A percentile compares a stretch with the other conserved stretches of the same genome.
Conservation (phyloP, 805 yeast genomes). For the Candida tibetensis region DNA sequence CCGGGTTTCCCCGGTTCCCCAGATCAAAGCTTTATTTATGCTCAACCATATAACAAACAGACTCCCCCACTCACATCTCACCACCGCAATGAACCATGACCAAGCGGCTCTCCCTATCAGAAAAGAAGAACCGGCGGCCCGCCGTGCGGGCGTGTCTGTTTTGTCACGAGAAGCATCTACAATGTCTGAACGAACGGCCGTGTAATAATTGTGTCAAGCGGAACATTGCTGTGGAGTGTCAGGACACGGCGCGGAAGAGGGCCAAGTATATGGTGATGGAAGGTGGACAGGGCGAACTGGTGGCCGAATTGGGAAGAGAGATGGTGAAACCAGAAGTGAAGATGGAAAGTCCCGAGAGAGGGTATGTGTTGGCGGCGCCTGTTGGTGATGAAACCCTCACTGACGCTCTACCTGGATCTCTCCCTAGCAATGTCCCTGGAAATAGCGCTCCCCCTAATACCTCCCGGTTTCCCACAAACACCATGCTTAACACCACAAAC, state of each 20-base stretch:
- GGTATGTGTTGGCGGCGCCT: background rate
- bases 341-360: background rate
- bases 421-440: background rate
- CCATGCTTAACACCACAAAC: conserved; percentile 20
- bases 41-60: conserved; percentile 1
- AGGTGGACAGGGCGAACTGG: background rate
- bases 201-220: conserved; percentile 69
- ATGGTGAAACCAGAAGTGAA: background rate
- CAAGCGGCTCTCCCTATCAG: conserved; percentile 51
- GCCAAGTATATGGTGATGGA: conserved; percentile 34
- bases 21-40: conserved; percentile 2
- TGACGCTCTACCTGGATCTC: background rate
- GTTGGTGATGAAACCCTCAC: background rate
- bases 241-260: conserved; percentile 55
- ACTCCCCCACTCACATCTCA: too few relatives aligned
- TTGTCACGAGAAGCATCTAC: conserved; percentile 72
- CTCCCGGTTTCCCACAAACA: conserved; percentile 6
- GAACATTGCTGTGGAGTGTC: conserved; percentile 52
- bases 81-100: conserved; percentile 45
- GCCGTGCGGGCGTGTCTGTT: conserved; percentile 68
- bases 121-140: conserved; percentile 57
- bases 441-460: background rate
- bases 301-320: background rate
- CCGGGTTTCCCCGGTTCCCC: conserved; percentile 4
- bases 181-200: conserved; percentile 68